phyloP scores from a whole-genome alignment of 805 yeast species.

The Schwanniomyces polymorphus region DNA sequence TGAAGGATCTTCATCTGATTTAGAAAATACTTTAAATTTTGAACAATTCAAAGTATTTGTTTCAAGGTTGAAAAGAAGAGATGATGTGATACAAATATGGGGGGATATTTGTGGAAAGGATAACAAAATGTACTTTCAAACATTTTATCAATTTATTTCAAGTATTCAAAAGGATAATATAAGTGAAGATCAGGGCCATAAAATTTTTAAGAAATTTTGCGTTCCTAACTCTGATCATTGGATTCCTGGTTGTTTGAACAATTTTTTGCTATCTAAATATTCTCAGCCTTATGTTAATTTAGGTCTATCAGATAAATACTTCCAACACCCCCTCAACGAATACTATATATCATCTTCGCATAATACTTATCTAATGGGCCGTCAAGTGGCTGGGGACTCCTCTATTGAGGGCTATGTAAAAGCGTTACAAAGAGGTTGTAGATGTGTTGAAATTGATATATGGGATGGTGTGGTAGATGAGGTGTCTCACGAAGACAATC shows the following conservation, averaged over 20 bases:
- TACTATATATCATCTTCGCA: slow-evolving; percentile 93
- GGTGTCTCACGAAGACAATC: slow-evolving; percentile 14
- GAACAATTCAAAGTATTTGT: slow-evolving; percentile 78
- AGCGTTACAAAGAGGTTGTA: slow-evolving; percentile 86
- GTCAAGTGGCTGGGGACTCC: slow-evolving; percentile 84
- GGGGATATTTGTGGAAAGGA: slow-evolving; percentile 21
- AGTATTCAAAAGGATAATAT: slow-evolving; percentile 48
- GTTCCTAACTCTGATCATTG: slow-evolving; percentile 17
- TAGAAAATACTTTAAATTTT: slow-evolving; percentile 52
- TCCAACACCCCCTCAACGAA: slow-evolving; percentile 66
- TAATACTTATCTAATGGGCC: slow-evolving; percentile 85
- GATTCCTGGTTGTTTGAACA: slow-evolving; percentile 31
- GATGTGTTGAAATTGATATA: slow-evolving; percentile 92
- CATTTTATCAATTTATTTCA: slow-evolving; percentile 40
- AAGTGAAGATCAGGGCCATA: slow-evolving; percentile 23
- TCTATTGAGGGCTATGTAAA: slow-evolving; percentile 88
- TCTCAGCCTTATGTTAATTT: slow-evolving; percentile 15
- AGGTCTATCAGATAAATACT: slow-evolving; percentile 17
- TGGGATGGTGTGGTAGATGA: slow-evolving; percentile 70
- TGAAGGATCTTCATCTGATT: slow-evolving; percentile 39
- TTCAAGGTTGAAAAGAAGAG: slow-evolving; percentile 59
- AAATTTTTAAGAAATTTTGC: slow-evolving; percentile 27
- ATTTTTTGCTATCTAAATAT: slow-evolving; percentile 32
- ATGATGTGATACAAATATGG: slow-evolving; percentile 61
- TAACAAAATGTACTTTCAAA: slow-evolving; percentile 17